Conservation (phyloP, 148 eudicot genomes). For the Rheum nobile region DNA sequence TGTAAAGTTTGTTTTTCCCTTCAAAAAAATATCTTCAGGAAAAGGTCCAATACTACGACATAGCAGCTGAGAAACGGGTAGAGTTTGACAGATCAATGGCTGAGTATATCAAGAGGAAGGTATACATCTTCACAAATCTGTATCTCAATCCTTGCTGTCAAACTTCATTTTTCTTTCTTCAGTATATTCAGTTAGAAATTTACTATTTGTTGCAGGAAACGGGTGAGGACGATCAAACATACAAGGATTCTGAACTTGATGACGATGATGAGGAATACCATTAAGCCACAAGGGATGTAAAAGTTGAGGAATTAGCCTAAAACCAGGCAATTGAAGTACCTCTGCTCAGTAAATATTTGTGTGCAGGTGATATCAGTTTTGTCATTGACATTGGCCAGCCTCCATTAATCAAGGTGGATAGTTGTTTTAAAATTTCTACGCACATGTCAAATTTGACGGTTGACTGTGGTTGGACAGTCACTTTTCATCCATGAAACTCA, state of each 20-base stretch:
- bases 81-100: slow-evolving; percentile 62
- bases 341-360: background rate
- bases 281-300: slow-evolving; percentile 13
- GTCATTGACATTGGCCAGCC: background rate
- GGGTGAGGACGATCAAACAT: slow-evolving; percentile 38
- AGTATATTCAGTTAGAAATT: background rate
- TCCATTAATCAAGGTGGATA: background rate
- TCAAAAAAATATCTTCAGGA: slow-evolving; percentile 26
- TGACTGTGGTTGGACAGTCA: background rate
- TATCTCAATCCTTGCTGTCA: background rate
- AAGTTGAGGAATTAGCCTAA: slow-evolving; percentile 2
- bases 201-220: slow-evolving; percentile 35
- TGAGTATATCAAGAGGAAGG: slow-evolving; percentile 61
- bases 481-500: background rate
- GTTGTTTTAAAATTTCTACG: background rate
- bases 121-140: background rate
- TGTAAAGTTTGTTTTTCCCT: background rate
- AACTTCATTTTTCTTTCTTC: background rate
- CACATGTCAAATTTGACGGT: background rate
- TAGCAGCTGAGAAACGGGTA: slow-evolving; percentile 78
- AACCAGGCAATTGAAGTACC: background rate
- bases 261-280: slow-evolving; percentile 40
- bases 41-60: slow-evolving; percentile 83
- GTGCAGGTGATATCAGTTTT: background rate
- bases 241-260: slow-evolving; percentile 21